These are phyloP conservation scores for Solanum hybrid DNA, from an alignment of 305 asterid genomes.

Conservation along the genomic window DNA sequence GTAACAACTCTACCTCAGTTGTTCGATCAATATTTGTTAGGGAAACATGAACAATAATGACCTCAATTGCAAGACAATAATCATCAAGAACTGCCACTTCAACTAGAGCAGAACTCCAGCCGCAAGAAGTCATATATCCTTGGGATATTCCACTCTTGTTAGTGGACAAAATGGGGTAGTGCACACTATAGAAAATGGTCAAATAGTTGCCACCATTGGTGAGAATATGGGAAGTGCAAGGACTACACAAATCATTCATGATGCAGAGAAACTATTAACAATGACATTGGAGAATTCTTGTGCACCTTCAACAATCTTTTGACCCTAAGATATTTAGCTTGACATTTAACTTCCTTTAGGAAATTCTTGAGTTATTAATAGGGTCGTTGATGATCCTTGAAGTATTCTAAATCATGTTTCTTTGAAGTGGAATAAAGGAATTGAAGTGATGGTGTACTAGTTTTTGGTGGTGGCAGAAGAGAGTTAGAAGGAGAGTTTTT, in stretches of 20 bases:
- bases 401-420: no score
- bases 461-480: no score
- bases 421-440: no score
- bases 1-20: slow-evolving; percentile 31
- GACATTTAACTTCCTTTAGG: not conserved
- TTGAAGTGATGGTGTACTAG: no score
- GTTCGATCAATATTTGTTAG: slow-evolving; percentile 52
- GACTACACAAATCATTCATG: slow-evolving; percentile 17
- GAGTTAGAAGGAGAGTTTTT: no score
- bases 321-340: not conserved
- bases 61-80: slow-evolving; percentile 67
- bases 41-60: slow-evolving; percentile 87
- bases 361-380: no score
- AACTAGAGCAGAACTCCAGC: slow-evolving; percentile 42
- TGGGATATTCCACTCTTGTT: slow-evolving; percentile 36
- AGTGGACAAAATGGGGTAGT: slow-evolving; percentile 26
- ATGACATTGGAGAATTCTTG: not conserved
- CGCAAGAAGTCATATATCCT: slow-evolving; percentile 34
- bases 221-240: slow-evolving; percentile 22
- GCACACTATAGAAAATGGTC: slow-evolving; percentile 12
- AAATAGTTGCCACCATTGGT: slow-evolving; percentile 6
- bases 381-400: no score
- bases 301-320: not conserved
- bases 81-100: slow-evolving; percentile 80
- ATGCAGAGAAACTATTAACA: slow-evolving; percentile 25